Conservation (phyloP, 768 basidiomycete species). For the Serpula lacrymans region DNA sequence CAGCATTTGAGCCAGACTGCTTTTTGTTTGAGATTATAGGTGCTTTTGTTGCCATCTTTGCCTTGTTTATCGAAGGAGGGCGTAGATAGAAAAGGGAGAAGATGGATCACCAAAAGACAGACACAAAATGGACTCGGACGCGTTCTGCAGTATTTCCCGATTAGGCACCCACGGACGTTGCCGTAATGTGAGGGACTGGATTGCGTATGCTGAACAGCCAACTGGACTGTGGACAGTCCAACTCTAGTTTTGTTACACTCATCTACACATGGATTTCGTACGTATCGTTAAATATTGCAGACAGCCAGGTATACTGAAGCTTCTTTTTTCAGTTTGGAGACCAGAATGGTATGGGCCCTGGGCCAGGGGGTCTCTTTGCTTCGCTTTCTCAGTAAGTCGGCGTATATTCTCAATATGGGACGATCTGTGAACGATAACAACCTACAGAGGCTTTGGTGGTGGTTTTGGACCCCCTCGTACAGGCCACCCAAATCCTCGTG, state of each 20-base stretch:
- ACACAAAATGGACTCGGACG: slow-evolving; percentile 12
- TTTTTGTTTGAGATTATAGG: slow-evolving; percentile 22
- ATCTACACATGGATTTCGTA: slow-evolving; percentile 37
- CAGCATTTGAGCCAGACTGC: slow-evolving; percentile 59
- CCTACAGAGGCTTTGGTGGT: slow-evolving; percentile 49
- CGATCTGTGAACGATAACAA: slow-evolving; percentile 12
- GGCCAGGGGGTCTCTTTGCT: slow-evolving; percentile 59
- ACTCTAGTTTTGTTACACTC: slow-evolving; percentile 18
- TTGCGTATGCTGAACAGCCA: slow-evolving; percentile 21
- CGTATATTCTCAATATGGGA: neutral
- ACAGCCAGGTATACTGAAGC: slow-evolving; percentile 4
- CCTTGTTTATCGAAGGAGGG: slow-evolving; percentile 10
- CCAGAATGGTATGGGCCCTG: slow-evolving; percentile 36
- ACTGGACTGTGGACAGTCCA: neutral
- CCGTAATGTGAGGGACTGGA: slow-evolving; percentile 23
- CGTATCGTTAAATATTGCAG: slow-evolving; percentile 5
- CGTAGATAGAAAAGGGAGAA: too few species aligned
- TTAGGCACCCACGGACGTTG: slow-evolving; percentile 25
- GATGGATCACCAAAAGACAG: neutral
- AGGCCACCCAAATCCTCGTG: slow-evolving; percentile 55
- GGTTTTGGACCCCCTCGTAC: slow-evolving; percentile 44
- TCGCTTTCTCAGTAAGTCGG: slow-evolving; percentile 59
- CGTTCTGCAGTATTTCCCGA: slow-evolving; percentile 16
- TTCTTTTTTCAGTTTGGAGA: slow-evolving; percentile 36
- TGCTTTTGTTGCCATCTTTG: slow-evolving; percentile 28